Base-by-base conservation (phyloP, 208 protist species). In the Crithidia sp. region DNA sequence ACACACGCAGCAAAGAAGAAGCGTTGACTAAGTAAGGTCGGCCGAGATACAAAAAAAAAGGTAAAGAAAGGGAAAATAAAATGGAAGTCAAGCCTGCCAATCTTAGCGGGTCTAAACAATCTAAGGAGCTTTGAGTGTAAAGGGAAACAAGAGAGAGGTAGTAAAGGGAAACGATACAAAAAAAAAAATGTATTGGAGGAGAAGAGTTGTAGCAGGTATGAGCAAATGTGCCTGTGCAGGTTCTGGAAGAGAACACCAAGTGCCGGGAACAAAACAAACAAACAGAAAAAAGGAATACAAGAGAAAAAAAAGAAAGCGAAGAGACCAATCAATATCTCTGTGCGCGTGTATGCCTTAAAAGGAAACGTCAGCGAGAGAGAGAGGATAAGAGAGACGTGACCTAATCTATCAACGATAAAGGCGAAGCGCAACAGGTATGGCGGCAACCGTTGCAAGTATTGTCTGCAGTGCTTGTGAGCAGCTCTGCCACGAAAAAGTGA, bases 221-320 rank as follows among this genome's bases (percentile, higher is more conserved):
- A 49, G 12, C 12, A 49, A 49, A 7, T 14, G 45, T 13, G 7
- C 45, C 7, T 7, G 7, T 49, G 7, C 12, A 49, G 2, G 7
- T 13, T 7, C 45, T 14, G 7, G 45, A 49, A 49, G 12, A 49
- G 45, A 7, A 49, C 45, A 49, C 12, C 12, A 49, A 49, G 12
- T 14, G 0, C 0, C 45, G 2, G 12, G 12, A 68, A 52, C 60
- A 17, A 66, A 52, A 68, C 7, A 67, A 71, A 45, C 45, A 74
- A 17, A 59, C 54, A 61, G 50, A 80, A 28, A 76, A 76, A 62
- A 74, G 57, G 41, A 68, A 44, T 40, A 16, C 13, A 47, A 58
- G 10, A 55, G 43, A 36, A 59, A 44, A 66, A 28, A 10, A 66
- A 50, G 28, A 17, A 55, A 43, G 52, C 19, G 39, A 14, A 45